Percentiles rank a stretch among this genome's conserved stretches.
phyloP scores from a whole-genome alignment of 2,329 filamentous ascomycete species.

The Gnomoniopsis smithogilvyi region DNA sequence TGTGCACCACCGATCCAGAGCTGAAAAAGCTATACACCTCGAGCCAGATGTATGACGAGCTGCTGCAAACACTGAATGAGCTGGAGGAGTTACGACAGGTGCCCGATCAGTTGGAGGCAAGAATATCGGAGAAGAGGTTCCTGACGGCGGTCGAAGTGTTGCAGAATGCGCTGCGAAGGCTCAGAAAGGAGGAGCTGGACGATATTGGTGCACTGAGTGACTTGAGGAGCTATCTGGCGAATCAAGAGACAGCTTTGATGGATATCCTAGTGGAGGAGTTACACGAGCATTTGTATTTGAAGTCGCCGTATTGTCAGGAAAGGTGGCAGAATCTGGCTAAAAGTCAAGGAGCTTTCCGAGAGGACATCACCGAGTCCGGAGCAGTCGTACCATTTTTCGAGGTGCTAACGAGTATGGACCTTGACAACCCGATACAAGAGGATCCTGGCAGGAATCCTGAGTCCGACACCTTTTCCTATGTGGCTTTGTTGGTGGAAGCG shows the following conservation, averaged over 20 bases:
- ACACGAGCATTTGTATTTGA: slow-evolving; percentile 94
- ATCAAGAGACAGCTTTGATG: slow-evolving; percentile 87
- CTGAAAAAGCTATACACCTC: slow-evolving; percentile 84
- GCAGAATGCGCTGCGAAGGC: slow-evolving; percentile 78
- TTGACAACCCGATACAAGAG: slow-evolving; percentile 65
- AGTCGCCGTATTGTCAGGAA: slow-evolving; percentile 95
- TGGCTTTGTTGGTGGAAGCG: slow-evolving; percentile 81
- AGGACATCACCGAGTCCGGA: slow-evolving; percentile 44
- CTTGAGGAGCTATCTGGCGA: slow-evolving; percentile 80
- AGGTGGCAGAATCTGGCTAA: slow-evolving; percentile 84
- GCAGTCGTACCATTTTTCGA: slow-evolving; percentile 53
- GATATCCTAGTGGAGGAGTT: slow-evolving; percentile 97
- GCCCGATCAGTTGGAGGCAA: slow-evolving; percentile 87
- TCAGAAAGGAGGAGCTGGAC: slow-evolving; percentile 85
- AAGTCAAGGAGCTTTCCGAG: slow-evolving; percentile 52
- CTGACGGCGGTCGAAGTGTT: slow-evolving; percentile 88
- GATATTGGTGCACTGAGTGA: slow-evolving; percentile 87
- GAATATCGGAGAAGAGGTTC: slow-evolving; percentile 95
- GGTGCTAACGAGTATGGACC: slow-evolving; percentile 59
- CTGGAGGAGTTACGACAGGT: slow-evolving; percentile 86
- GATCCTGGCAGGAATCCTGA: slow-evolving; percentile 93
- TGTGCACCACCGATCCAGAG: slow-evolving; percentile 84
- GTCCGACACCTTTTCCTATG: slow-evolving; percentile 91
- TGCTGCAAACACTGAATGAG: slow-evolving; percentile 78
- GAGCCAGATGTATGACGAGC: slow-evolving; percentile 86